Evolutionary conservation across 257 asterid genomes (phyloP).

Genomic region (Primulina huaijiensis): DNA sequence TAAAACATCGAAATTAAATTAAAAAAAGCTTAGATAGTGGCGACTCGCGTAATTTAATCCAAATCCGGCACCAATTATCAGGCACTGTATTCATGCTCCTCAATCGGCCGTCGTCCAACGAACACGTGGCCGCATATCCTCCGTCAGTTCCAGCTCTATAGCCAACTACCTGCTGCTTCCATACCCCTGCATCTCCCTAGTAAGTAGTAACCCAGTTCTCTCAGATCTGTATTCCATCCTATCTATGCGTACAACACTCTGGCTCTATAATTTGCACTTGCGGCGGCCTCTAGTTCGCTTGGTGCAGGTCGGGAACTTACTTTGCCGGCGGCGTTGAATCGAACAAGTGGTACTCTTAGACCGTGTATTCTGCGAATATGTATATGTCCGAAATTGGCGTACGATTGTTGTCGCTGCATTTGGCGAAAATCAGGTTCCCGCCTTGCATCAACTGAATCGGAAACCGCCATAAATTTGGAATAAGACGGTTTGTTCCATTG

Average conservation of each 20-base stretch:
- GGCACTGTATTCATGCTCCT: background rate
- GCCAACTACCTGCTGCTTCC: background rate
- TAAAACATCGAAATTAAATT: no score
- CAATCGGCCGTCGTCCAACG: background rate
- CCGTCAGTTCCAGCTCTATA: background rate
- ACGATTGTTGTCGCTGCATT: background rate
- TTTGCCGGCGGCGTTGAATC: background rate
- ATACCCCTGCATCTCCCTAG: background rate
- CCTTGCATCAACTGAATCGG: slow-evolving; percentile 39
- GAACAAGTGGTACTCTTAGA: background rate
- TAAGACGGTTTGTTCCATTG: background rate
- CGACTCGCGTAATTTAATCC: background rate
- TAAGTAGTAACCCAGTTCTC: no score
- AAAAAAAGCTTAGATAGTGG: background rate
- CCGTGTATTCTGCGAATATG: background rate
- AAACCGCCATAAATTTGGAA: slow-evolving; percentile 16
- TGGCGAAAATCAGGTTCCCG: slow-evolving; percentile 19
- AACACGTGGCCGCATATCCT: background rate
- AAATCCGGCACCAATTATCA: background rate
- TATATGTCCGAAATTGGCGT: background rate
- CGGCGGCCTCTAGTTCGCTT: slow-evolving; percentile 47
- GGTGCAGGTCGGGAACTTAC: slow-evolving; percentile 53
- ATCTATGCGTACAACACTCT: background rate
- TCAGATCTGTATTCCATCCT: background rate
- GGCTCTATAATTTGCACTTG: slow-evolving; percentile 2